Conservation (phyloP, 345 rosid species). For the Heritiera fomes region DNA sequence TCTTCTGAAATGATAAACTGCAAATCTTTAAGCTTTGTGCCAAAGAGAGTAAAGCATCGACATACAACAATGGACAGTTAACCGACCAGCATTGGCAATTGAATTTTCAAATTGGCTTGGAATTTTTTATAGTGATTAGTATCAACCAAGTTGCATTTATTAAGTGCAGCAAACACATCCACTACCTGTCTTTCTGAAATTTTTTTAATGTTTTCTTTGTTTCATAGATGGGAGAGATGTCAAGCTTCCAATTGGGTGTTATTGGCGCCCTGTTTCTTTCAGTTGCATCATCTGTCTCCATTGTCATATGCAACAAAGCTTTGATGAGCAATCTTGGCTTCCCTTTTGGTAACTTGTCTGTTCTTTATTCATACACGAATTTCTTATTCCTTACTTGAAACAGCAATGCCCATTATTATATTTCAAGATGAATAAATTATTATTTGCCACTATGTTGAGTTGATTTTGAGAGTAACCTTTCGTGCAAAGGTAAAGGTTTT, state of each 20-base stretch:
- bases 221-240: conserved; percentile 78
- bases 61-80: neutral
- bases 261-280: conserved; percentile 91
- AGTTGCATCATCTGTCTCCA: conserved; percentile 96
- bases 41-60: neutral
- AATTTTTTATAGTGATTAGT: neutral
- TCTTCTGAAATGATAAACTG: neutral
- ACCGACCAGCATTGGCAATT: neutral
- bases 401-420: neutral
- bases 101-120: neutral
- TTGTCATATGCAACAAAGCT: conserved; percentile 99
- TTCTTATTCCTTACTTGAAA: neutral
- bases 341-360: conserved; percentile 72
- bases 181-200: neutral
- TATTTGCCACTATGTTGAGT: neutral
- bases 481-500: too few species aligned
- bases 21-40: neutral
- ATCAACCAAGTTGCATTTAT: neutral
- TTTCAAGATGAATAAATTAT: neutral
- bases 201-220: neutral
- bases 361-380: neutral
- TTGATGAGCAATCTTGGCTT: conserved; percentile 98
- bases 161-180: neutral
- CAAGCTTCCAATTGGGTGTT: conserved; percentile 81
- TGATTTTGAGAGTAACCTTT: neutral